Conservation (phyloP, 2,329 filamentous ascomycete species). For the Monosporascus sp. region DNA sequence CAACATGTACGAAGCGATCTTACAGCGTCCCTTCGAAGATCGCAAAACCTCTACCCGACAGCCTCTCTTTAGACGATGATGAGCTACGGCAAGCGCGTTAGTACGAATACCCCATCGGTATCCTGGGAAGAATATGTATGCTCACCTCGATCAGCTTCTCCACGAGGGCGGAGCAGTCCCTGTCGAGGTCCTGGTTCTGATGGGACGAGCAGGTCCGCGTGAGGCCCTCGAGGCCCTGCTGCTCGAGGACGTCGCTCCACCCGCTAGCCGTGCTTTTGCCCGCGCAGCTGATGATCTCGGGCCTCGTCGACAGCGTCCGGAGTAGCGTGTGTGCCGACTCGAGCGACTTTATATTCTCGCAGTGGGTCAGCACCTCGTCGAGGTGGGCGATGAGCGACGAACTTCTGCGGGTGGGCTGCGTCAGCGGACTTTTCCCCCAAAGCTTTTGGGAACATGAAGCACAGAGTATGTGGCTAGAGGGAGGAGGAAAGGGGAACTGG, state of each 20-base stretch:
- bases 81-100: no score
- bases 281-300: conserved; percentile 43
- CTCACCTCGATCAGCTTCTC: conserved; percentile 57
- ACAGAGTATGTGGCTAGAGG: background rate
- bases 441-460: background rate
- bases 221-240: conserved; percentile 58
- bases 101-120: no score
- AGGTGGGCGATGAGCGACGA: conserved; percentile 52
- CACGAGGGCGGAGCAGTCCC: conserved; percentile 47
- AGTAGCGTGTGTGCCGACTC: conserved; percentile 56
- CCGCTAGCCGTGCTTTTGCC: conserved; percentile 40
- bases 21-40: no score
- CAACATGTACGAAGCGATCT: no score
- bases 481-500: no score
- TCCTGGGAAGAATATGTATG: no score
- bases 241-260: conserved; percentile 49
- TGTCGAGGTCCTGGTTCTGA: conserved; percentile 42
- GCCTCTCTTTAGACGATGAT: no score
- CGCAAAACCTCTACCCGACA: no score
- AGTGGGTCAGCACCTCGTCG: conserved; percentile 57
- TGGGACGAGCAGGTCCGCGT: conserved; percentile 53
- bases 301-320: conserved; percentile 50
- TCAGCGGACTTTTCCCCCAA: background rate
- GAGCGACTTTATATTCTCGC: conserved; percentile 55
- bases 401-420: conserved; percentile 32